Percentiles rank a stretch among this genome's conserved stretches.
Evolutionary conservation across 106 monocot species (phyloP).

Genomic region (Allium sativum): DNA sequence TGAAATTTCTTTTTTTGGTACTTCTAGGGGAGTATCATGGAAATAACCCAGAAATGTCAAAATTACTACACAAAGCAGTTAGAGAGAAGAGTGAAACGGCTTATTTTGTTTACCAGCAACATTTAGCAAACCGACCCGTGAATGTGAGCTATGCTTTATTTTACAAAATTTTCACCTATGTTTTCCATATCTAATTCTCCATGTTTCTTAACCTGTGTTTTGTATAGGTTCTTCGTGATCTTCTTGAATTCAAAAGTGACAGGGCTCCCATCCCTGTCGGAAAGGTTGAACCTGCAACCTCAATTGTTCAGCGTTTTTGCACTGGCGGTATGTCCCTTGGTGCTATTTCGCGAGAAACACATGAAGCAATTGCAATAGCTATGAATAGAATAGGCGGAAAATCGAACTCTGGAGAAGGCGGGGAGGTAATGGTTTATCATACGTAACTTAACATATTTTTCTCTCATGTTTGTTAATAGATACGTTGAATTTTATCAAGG

Average conservation of each 20-base stretch:
- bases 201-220: neutral
- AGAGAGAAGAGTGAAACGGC: slow-evolving; percentile 92
- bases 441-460: neutral
- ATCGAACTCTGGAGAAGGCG: slow-evolving; percentile 98
- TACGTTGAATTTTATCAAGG: slow-evolving; percentile 29
- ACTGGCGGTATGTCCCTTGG: slow-evolving; percentile 99
- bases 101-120: slow-evolving; percentile 86
- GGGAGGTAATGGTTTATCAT: slow-evolving; percentile 52
- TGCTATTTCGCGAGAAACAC: slow-evolving; percentile 97
- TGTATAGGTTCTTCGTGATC: slow-evolving; percentile 91
- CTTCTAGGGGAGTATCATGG: slow-evolving; percentile 90
- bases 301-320: slow-evolving; percentile 89
- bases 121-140: slow-evolving; percentile 85
- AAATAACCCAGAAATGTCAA: slow-evolving; percentile 98
- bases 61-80: slow-evolving; percentile 93
- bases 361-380: slow-evolving; percentile 98
- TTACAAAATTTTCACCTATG: neutral
- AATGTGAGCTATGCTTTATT: slow-evolving; percentile 39
- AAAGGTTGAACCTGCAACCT: slow-evolving; percentile 87
- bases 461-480: neutral
- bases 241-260: slow-evolving; percentile 90
- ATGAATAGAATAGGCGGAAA: slow-evolving; percentile 98
- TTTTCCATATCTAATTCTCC: neutral
- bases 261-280: slow-evolving; percentile 79
- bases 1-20: neutral